Base-by-base conservation (phyloP, 495 filamentous ascomycete species). In the Penicillium herquei region DNA sequence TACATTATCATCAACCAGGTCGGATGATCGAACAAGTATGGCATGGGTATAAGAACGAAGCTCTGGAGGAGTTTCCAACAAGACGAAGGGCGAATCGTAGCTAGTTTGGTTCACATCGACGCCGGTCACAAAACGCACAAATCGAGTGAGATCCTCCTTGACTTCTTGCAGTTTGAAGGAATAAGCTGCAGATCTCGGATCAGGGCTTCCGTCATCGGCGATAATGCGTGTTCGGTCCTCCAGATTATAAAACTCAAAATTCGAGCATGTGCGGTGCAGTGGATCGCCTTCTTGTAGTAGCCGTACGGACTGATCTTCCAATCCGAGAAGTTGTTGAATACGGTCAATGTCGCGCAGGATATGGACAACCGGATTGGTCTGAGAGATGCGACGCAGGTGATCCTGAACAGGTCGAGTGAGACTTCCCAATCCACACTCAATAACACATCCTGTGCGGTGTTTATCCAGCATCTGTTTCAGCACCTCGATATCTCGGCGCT, bases 201-300 rank as follows among this genome's bases (percentile, higher is more conserved):
- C 81, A 12, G 65, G 67, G n/a, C 57, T 66, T 31, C 63, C 70
- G 46, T 74, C 66, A 9, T 71, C 71, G 5, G 46, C 39, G 26
- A 56, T 57, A 35, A 67, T 30, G 37, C 62, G 68, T 3, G 70
- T 74, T 13, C 67, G 65, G 39, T 77, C 70, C 73, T 83, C 83
- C 39, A 90, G 66, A 59, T 94, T 94, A 73, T 86, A 92, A 62
- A 86, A 92, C 65, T 92, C 89, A 37, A 88, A 82, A 63, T 91
- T 92, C 7, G 88, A 88, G 68, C 87, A 91, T 13, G 73, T 74
- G 49, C 86, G 75, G 66, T 87, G 79, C 46, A 73, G 67, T 18
- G 81, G 72, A 63, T 86, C 70, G 64, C 75, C 62, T 65, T 81
- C 64, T 69, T 77, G 70, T 57, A 87, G 59, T 57, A 84, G 61